Evolutionary conservation across 805 yeast species (phyloP).

Genomic region (Nakazawaea populi): DNA sequence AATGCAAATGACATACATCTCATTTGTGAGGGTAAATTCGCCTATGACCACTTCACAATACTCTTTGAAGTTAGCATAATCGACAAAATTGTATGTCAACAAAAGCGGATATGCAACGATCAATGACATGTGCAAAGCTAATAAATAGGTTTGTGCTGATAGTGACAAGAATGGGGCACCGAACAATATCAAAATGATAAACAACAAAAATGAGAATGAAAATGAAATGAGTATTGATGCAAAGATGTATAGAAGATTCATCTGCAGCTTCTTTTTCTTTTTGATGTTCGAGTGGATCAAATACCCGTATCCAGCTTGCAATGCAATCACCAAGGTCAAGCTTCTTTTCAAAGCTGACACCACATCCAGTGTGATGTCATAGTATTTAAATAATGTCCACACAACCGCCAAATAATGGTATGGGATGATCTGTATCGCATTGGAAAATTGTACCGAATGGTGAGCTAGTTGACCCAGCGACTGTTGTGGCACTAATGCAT

Average conservation of each 20-base stretch:
- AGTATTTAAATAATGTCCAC: constrained; percentile 24
- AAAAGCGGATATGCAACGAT: constrained; percentile 62
- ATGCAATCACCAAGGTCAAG: constrained; percentile 24
- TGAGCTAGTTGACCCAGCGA: background rate
- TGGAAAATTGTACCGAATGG: background rate
- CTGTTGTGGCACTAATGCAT: background rate
- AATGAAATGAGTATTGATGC: constrained; percentile 27
- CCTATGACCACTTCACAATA: constrained; percentile 32
- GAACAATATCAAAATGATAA: constrained; percentile 45
- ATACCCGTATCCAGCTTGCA: constrained; percentile 29
- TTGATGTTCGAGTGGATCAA: constrained; percentile 16
- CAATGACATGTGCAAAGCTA: constrained; percentile 57
- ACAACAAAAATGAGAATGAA: constrained; percentile 31
- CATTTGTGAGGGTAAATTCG: constrained; percentile 28
- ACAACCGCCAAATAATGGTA: constrained; percentile 22
- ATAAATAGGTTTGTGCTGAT: constrained; percentile 47
- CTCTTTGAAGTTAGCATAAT: constrained; percentile 12
- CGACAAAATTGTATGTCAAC: constrained; percentile 41
- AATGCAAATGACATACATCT: constrained; percentile 31
- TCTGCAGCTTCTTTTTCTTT: constrained; percentile 1
- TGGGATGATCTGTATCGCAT: constrained; percentile 18
- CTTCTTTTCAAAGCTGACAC: constrained; percentile 19
- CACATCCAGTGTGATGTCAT: constrained; percentile 24
- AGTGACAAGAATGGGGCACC: constrained; percentile 74
- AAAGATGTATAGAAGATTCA: constrained; percentile 19